Conservation (phyloP, 352 stramenopile genomes). For the Elongisporangium senticosum region DNA sequence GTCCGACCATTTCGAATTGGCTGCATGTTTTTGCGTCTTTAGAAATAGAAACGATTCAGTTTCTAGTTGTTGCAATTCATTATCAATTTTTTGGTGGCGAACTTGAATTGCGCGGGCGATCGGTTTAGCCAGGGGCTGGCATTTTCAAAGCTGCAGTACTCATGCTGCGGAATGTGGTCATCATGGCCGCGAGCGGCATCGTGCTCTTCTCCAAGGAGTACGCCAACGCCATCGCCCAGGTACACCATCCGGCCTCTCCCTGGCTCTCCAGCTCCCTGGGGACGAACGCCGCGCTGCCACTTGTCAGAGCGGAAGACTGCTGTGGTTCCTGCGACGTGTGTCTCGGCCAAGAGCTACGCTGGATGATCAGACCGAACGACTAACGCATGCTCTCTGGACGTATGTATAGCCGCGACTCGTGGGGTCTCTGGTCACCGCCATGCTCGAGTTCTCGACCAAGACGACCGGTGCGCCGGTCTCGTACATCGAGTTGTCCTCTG, state of each 20-base stretch:
- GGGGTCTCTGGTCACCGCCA: conserved; percentile 87
- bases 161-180: conserved; percentile 91
- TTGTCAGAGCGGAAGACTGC: background rate
- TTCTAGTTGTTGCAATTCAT: background rate
- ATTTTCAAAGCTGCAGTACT: background rate
- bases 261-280: background rate
- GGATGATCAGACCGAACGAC: background rate
- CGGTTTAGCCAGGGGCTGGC: background rate
- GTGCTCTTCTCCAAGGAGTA: conserved; percentile 93
- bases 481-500: conserved; percentile 85
- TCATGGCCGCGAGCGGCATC: conserved; percentile 90
- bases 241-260: conserved; percentile 11
- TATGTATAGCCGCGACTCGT: conserved; percentile 73
- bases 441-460: conserved; percentile 90
- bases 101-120: background rate
- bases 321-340: background rate
- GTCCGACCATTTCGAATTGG: background rate
- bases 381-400: background rate
- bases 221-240: conserved; percentile 80
- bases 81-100: background rate
- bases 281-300: background rate
- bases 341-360: conserved; percentile 1
- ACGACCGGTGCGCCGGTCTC: conserved; percentile 85
- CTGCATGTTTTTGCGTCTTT: background rate
- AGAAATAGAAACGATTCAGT: conserved; percentile 2